Percentiles rank a stretch among this genome's conserved stretches.
Evolutionary conservation across 352 stramenopile species (phyloP).

Genomic region (Pythium rishiriense): DNA sequence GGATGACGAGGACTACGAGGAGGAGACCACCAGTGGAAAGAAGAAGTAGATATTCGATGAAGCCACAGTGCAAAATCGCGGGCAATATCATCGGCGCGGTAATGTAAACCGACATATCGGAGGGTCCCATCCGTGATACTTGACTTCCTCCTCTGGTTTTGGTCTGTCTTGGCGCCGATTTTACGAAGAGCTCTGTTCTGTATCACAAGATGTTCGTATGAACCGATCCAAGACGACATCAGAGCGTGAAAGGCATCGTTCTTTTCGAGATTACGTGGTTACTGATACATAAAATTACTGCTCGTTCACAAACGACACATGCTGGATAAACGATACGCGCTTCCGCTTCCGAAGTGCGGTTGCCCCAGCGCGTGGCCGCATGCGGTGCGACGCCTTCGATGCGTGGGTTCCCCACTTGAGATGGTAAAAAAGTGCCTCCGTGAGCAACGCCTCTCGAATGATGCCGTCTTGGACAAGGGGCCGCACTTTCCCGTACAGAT

Average conservation of each 20-base stretch:
- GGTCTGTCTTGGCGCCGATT: too few species aligned
- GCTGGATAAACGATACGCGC: constrained; percentile 86
- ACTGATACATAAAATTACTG: background rate
- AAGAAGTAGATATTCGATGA: constrained; percentile 11
- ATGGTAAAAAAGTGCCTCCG: constrained; percentile 85
- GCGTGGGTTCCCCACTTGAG: constrained; percentile 80
- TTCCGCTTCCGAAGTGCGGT: constrained; percentile 80
- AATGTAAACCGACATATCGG: background rate
- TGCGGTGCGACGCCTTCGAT: constrained; percentile 57
- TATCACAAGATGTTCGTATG: too few species aligned
- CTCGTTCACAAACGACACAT: constrained; percentile 75
- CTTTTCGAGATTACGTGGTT: background rate
- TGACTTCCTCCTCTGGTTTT: too few species aligned
- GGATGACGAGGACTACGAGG: constrained; percentile 33
- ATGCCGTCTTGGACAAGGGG: constrained; percentile 65
- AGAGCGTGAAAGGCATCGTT: too few species aligned
- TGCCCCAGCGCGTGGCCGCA: constrained; percentile 60
- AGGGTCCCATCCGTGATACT: too few species aligned
- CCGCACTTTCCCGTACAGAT: constrained; percentile 84
- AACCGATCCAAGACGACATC: too few species aligned
- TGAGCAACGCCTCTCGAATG: constrained; percentile 71
- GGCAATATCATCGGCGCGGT: background rate
- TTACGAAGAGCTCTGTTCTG: too few species aligned
- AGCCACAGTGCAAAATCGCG: background rate
- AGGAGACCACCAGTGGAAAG: constrained; percentile 28